Conservation (phyloP, 805 yeast genomes). For the Torulaspora franciscae region DNA sequence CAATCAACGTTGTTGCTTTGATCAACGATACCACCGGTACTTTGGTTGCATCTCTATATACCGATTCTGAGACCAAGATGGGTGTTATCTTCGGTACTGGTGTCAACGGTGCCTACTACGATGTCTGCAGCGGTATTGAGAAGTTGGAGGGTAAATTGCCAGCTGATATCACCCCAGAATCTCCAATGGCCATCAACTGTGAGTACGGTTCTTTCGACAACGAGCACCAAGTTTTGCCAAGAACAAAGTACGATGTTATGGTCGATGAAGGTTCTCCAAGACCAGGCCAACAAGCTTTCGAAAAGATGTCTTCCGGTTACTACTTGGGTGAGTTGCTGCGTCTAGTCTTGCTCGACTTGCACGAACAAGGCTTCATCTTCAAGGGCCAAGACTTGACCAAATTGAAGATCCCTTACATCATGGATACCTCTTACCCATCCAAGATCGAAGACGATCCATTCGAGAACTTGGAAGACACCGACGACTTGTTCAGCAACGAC, state of each 20-base stretch:
- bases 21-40: constrained; percentile 98
- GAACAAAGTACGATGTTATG: constrained; percentile 78
- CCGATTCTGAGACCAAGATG: constrained; percentile 84
- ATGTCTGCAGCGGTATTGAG: constrained; percentile 63
- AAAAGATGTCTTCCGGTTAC: constrained; percentile 96
- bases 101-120: constrained; percentile 95
- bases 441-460: constrained; percentile 83
- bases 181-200: constrained; percentile 94
- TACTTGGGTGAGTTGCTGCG: constrained; percentile 91
- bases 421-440: constrained; percentile 89
- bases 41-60: constrained; percentile 87
- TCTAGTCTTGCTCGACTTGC: constrained; percentile 68
- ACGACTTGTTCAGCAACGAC: constrained; percentile 53
- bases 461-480: constrained; percentile 74
- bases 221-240: constrained; percentile 76
- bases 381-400: constrained; percentile 60
- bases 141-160: constrained; percentile 71
- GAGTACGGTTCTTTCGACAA: constrained; percentile 98
- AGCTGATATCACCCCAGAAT: constrained; percentile 54
- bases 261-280: constrained; percentile 87
- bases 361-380: constrained; percentile 61
- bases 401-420: constrained; percentile 58
- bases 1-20: constrained; percentile 83
- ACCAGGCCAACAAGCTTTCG: constrained; percentile 93
- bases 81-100: constrained; percentile 98